A percentile compares a stretch with the other conserved stretches of the same genome.
Evolutionary conservation across 2,329 filamentous ascomycete genomes (phyloP).

Genomic region (Rhynchosporium secalis): DNA sequence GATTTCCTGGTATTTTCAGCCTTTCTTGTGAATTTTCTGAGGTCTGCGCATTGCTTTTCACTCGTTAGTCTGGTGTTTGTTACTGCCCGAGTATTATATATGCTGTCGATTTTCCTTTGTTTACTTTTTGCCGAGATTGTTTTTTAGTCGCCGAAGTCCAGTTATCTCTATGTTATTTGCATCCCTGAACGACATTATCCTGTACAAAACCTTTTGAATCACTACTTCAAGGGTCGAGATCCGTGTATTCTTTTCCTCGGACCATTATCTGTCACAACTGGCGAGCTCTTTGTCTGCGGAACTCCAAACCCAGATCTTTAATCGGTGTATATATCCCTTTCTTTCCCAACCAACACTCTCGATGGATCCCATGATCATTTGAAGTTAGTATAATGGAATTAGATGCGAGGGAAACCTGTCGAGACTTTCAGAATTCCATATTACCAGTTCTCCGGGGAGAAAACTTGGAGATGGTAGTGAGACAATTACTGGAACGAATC

Average conservation of each 20-base stretch:
- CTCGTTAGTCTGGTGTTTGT: background rate
- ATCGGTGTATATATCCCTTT: background rate
- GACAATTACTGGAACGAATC: no score
- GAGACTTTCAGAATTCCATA: background rate
- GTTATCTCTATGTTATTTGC: background rate
- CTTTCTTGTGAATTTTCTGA: background rate
- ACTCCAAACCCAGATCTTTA: background rate
- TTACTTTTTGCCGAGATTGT: background rate
- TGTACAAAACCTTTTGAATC: background rate
- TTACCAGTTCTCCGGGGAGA: no score
- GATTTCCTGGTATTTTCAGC: no score
- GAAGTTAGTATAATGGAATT: background rate
- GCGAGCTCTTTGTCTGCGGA: background rate
- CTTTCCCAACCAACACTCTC: background rate
- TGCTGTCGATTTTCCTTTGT: background rate
- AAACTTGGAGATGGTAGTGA: no score
- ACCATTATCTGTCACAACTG: conserved; percentile 4
- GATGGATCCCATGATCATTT: no score
- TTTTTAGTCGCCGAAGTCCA: background rate
- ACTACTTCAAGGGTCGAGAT: background rate
- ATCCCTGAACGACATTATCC: background rate
- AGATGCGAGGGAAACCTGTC: background rate
- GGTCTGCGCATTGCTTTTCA: background rate
- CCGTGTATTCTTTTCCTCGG: no score
- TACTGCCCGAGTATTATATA: background rate